Evolutionary conservation across 1,284 basidiomycete species (phyloP).

Genomic region (Coniophora puteana): DNA sequence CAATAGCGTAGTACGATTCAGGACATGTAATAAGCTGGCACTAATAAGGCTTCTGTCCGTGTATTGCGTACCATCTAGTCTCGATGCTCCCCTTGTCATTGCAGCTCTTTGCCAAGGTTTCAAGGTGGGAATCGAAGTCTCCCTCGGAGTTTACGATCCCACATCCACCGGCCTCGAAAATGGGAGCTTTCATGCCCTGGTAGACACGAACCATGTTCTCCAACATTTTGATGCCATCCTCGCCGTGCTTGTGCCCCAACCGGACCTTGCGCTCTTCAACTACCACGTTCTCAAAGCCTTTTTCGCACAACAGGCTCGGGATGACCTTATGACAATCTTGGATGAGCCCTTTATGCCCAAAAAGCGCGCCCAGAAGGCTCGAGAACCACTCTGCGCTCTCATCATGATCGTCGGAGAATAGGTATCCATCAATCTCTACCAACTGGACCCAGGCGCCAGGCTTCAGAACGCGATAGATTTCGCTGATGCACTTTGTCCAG

Average conservation of each 20-base stretch:
- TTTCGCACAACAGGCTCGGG: neutral
- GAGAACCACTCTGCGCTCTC: neutral
- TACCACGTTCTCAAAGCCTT: neutral
- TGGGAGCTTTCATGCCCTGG: neutral
- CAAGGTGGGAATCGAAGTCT: conserved; percentile 1
- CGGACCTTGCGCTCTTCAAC: neutral
- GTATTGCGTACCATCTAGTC: too few relatives aligned
- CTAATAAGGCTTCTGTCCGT: too few relatives aligned
- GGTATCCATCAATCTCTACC: conserved; percentile 21
- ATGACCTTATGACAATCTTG: neutral
- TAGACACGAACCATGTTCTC: neutral
- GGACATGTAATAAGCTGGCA: too few relatives aligned
- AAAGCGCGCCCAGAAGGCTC: neutral
- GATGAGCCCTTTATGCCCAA: neutral
- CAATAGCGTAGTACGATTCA: too few relatives aligned
- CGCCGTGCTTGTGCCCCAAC: neutral
- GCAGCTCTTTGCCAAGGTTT: too few relatives aligned
- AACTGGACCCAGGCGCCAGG: conserved; percentile 28
- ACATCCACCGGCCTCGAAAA: neutral
- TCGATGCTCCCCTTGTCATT: too few relatives aligned
- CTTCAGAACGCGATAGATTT: conserved; percentile 26
- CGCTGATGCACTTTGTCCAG: conserved; percentile 21
- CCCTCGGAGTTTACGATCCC: neutral
- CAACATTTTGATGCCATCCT: neutral
- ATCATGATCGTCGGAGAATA: neutral